phyloP scores from a whole-genome alignment of 768 basidiomycete genomes.

The Leccinum sublutescens region DNA sequence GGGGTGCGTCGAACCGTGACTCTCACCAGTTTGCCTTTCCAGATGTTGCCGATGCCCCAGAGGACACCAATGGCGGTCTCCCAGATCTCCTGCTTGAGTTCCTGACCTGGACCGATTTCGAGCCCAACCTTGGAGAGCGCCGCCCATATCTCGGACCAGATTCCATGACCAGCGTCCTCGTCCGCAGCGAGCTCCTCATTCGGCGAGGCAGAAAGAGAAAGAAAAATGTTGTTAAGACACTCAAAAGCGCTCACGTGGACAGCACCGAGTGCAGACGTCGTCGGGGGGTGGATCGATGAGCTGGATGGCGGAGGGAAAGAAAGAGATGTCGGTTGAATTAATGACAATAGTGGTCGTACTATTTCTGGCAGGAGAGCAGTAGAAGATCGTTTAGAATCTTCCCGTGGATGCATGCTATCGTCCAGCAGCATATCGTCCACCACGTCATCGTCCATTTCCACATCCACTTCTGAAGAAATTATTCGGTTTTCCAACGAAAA shows the following conservation, averaged over 20 bases:
- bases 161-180: conserved; percentile 43
- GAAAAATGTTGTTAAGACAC: conserved; percentile 86
- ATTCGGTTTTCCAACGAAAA: not conserved
- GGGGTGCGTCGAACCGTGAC: not conserved
- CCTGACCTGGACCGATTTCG: conserved; percentile 60
- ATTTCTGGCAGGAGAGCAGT: conserved; percentile 51
- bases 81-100: conserved; percentile 73
- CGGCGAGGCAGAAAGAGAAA: conserved; percentile 59
- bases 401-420: not conserved
- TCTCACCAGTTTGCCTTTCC: conserved; percentile 64
- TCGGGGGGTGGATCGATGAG: conserved; percentile 81
- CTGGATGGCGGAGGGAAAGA: conserved; percentile 76
- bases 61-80: conserved; percentile 76
- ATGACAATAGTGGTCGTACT: conserved; percentile 63
- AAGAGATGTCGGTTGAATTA: conserved; percentile 72
- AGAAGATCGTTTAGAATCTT: conserved; percentile 31
- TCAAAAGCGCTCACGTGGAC: conserved; percentile 86
- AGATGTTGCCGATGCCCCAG: conserved; percentile 83
- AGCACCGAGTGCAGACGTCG: conserved; percentile 78
- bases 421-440: conserved; percentile 18
- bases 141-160: conserved; percentile 70
- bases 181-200: conserved; percentile 44
- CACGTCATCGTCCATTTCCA: not conserved
- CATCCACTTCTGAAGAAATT: conserved; percentile 11
- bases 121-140: conserved; percentile 60